Base-by-base conservation (phyloP, 225 moss, liverwort and hornwort species). In the Takakia lepidozioides region DNA sequence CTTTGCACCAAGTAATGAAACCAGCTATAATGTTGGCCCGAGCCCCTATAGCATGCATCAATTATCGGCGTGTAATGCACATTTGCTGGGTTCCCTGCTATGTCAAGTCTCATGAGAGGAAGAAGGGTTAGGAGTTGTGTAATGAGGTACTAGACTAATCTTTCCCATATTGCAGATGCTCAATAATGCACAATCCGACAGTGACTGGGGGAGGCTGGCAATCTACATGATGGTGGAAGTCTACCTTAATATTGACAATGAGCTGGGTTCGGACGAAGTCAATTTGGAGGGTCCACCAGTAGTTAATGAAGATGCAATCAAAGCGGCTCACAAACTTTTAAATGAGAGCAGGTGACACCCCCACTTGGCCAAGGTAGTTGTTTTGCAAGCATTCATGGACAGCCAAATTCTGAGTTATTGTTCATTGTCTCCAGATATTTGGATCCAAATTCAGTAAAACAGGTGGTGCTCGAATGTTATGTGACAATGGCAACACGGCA, bases 301-400 rank as follows among this genome's bases (percentile, higher is more conserved):
- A 48, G 48, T 60, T 2, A 74, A 58, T 30, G 81, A 76, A 57
- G 88, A 89, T 51, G 38, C 71, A 28, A 82, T 84, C 38, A 86
- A 84, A 39, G 86, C 52, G 45, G 81, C 72, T 14, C 74, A 83
- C 57, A 89, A 80, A 46, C 71, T 93, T 11, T 54, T 89, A 56
- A 72, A 66, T 38, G 89, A 86, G 79, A 86, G 73, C 61, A 74
- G 86, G 93, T 70, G 60, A n/a, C n/a, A n/a, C n/a, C n/a, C n/a
- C n/a, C n/a, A n/a, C n/a, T n/a, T n/a, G n/a, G n/a, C n/a, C n/a
- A n/a, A n/a, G n/a, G n/a, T n/a, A n/a, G n/a, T n/a, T n/a, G n/a
- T n/a, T n/a, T n/a, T n/a, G n/a, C n/a, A n/a, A n/a, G n/a, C n/a
- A n/a, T n/a, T n/a, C n/a, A n/a, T n/a, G n/a, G n/a, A n/a, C n/a